Evolutionary conservation across 2,329 filamentous ascomycete genomes (phyloP).

Genomic region (Sporothrix luriei): DNA sequence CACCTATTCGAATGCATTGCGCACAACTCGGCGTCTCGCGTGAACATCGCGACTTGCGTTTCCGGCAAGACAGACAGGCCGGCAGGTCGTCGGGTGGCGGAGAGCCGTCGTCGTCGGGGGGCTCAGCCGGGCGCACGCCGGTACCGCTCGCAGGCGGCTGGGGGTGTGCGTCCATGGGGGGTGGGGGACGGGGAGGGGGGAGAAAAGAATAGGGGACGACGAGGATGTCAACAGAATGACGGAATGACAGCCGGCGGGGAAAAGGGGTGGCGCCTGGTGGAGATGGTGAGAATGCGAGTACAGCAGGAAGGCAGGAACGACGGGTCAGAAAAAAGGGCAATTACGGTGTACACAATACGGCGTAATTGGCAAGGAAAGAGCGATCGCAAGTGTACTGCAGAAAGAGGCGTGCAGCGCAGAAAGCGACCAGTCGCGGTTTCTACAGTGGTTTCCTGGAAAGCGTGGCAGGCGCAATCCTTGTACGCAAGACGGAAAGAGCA

Average conservation of each 20-base stretch:
- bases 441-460: background rate
- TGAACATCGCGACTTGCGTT: slow-evolving; percentile 35
- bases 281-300: slow-evolving; percentile 7
- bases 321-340: too few species aligned
- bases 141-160: slow-evolving; percentile 7
- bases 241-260: background rate
- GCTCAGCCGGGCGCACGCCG: slow-evolving; percentile 14
- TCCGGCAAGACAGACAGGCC: slow-evolving; percentile 33
- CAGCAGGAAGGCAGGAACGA: background rate
- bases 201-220: background rate
- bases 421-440: background rate
- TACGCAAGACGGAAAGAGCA: slow-evolving; percentile 14
- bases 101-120: slow-evolving; percentile 28
- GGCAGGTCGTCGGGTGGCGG: slow-evolving; percentile 31
- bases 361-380: background rate
- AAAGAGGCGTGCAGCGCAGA: background rate
- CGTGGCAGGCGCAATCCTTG: too few species aligned
- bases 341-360: too few species aligned
- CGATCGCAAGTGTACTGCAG: background rate
- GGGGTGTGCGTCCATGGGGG: slow-evolving; percentile 5
- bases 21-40: slow-evolving; percentile 33
- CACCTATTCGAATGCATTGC: slow-evolving; percentile 32
- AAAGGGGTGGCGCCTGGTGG: slow-evolving; percentile 4
- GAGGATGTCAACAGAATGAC: background rate
- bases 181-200: background rate